Percentiles rank a stretch among this genome's conserved stretches.
phyloP scores from a whole-genome alignment of 2,329 filamentous ascomycete species.

The Lasiodiplodia hormozganensis region DNA sequence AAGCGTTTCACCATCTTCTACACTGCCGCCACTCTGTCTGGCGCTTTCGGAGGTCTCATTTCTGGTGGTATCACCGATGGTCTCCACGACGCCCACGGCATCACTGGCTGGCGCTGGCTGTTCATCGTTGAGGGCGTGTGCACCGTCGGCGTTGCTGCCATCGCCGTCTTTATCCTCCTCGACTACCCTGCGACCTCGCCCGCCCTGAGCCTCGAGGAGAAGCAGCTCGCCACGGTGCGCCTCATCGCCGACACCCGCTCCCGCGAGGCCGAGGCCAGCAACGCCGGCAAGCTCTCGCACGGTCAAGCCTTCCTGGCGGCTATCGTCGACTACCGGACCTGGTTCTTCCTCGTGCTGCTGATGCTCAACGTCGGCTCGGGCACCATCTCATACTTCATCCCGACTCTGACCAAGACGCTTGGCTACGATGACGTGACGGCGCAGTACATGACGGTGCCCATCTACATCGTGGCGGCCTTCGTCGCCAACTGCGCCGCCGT shows the following conservation, averaged over 20 bases:
- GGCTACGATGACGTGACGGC: slow-evolving; percentile 67
- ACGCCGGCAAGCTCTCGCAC: slow-evolving; percentile 18
- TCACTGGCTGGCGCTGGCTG: slow-evolving; percentile 44
- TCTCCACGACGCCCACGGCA: slow-evolving; percentile 54
- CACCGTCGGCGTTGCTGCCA: slow-evolving; percentile 31
- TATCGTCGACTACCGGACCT: slow-evolving; percentile 28
- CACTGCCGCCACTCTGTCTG: slow-evolving; percentile 63
- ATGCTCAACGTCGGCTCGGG: slow-evolving; percentile 30
- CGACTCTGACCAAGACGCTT: slow-evolving; percentile 69
- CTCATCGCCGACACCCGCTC: slow-evolving; percentile 24
- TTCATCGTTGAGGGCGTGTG: slow-evolving; percentile 44
- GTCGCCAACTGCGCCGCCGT: slow-evolving; percentile 26
- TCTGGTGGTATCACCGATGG: slow-evolving; percentile 65
- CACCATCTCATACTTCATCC: slow-evolving; percentile 44
- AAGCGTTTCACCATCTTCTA: slow-evolving; percentile 68
- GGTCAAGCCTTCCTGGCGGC: slow-evolving; percentile 26
- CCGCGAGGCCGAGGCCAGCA: slow-evolving; percentile 12
- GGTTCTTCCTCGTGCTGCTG: slow-evolving; percentile 28
- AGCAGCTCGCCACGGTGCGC: slow-evolving; percentile 37
- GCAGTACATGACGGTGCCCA: slow-evolving; percentile 63
- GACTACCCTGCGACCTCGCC: slow-evolving; percentile 66
- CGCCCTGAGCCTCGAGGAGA: slow-evolving; percentile 63
- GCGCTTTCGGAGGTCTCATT: slow-evolving; percentile 66
- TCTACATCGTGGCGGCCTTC: slow-evolving; percentile 27
- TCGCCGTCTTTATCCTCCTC: slow-evolving; percentile 58